Evolutionary conservation across 1,284 basidiomycete species (phyloP).

Genomic region (Schizophyllum commune): DNA sequence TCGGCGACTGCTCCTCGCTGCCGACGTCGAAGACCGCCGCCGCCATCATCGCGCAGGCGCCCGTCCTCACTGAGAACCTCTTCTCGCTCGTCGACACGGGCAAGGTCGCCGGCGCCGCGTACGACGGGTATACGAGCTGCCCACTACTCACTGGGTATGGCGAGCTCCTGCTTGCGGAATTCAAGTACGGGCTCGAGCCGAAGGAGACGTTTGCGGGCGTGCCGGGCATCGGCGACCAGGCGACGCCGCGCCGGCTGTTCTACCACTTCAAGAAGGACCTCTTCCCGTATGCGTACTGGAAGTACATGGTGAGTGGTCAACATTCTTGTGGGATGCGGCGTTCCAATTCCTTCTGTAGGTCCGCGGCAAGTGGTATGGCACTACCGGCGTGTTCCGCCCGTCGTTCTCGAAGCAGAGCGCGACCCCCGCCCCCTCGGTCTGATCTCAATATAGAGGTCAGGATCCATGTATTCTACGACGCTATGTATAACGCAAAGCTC

Average conservation of each 20-base stretch:
- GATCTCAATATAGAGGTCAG: no score
- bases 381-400: conserved; percentile 43
- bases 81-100: conserved; percentile 69
- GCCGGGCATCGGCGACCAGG: conserved; percentile 54
- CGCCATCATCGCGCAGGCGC: conserved; percentile 86
- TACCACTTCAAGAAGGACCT: conserved; percentile 92
- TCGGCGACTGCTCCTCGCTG: conserved; percentile 87
- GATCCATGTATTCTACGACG: no score
- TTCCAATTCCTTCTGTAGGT: conserved; percentile 30
- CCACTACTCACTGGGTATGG: conserved; percentile 80
- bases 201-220: conserved; percentile 70
- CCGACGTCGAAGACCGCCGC: conserved; percentile 97
- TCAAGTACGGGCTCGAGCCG: conserved; percentile 80
- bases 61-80: conserved; percentile 90
- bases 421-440: no score
- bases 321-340: not conserved
- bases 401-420: not conserved
- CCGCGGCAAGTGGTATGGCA: conserved; percentile 64
- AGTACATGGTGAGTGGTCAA: conserved; percentile 52
- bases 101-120: conserved; percentile 54
- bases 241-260: conserved; percentile 61
- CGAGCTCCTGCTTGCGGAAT: conserved; percentile 86
- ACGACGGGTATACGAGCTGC: conserved; percentile 84
- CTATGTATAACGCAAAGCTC: no score
- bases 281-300: conserved; percentile 89